Conservation (phyloP, 148 eudicot genomes). For the Simmondsia chinensis region DNA sequence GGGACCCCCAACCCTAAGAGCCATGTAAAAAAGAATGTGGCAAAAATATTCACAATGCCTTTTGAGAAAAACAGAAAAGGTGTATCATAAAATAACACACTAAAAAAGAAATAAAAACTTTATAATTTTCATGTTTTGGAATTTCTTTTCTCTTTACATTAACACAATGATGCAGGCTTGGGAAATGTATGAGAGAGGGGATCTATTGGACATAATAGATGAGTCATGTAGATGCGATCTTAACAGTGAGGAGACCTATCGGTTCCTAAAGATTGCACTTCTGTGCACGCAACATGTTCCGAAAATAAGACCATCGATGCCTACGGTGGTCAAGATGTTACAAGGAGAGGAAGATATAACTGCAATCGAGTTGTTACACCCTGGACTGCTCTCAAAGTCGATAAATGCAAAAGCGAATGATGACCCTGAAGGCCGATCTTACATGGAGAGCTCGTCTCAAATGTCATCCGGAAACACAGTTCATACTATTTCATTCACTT, state of each 20-base stretch:
- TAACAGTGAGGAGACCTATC: conserved; percentile 39
- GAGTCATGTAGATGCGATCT: conserved; percentile 34
- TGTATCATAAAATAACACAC: background rate
- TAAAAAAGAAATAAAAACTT: background rate
- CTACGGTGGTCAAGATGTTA: conserved; percentile 50
- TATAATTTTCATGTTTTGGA: background rate
- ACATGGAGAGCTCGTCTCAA: conserved; percentile 9
- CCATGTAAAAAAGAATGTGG: too few relatives aligned
- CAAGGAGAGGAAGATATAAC: conserved; percentile 39
- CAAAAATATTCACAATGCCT: too few relatives aligned
- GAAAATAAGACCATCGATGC: conserved; percentile 55
- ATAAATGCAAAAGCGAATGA: conserved; percentile 15
- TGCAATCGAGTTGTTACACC: conserved; percentile 23
- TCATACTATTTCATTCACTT: conserved; percentile 37
- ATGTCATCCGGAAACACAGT: conserved; percentile 14
- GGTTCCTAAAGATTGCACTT: conserved; percentile 44
- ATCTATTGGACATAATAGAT: conserved; percentile 34
- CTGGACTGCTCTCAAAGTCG: conserved; percentile 33
- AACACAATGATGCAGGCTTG: conserved; percentile 49
- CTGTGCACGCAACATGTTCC: conserved; percentile 67
- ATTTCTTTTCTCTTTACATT: conserved; percentile 1
- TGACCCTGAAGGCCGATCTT: background rate
- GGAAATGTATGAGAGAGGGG: conserved; percentile 32
- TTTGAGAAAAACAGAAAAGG: too few relatives aligned
- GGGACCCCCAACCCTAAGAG: too few relatives aligned